Base-by-base conservation (phyloP, 1,284 basidiomycete species). In the Xerocomus amazonicus region DNA sequence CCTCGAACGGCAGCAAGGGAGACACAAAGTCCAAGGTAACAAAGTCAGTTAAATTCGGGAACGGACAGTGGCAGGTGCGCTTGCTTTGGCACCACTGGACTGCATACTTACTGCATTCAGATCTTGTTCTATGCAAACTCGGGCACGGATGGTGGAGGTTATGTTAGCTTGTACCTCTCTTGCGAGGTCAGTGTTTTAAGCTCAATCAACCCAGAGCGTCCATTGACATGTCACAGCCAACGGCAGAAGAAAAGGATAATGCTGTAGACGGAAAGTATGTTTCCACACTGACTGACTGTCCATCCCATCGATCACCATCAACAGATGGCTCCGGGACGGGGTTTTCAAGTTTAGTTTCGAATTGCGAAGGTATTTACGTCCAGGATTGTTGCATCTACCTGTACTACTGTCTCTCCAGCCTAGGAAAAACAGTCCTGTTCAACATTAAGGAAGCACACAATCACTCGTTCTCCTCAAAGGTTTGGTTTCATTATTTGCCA, bases 321-420 rank as follows among this genome's bases (percentile, higher is more conserved):
- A 14, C 40, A 87, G 84, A 68, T 94, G 91, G 91, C 70, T 79
- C 13, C 80, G 91, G n/a, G 85, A 90, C 53, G 91, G 91, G 2
- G 70, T 85, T 17, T 93, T 83, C 71, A 88, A 84, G 61, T 94
- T 94, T 66, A 83, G 79, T 53, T 92, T 94, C 62, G 90, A 92
- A 63, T 74, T 94, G 57, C 80, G 80, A 63, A 84, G 79, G 84
- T 84, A 71, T n/a, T 12, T 17, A 23, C 35, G n/a, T 19, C 19
- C 8, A 16, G 33, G 16, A 5, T 19, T 9, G 3, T 16, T 14
- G 9, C 26, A 32, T 45, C 45, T 19, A 9, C 29, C 37, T 12
- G 27, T 31, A 23, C 9, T 38, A 2, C 43, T 9, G 3, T 42
- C 33, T 14, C 35, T 39, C 42, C 55, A 86, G 81, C 55, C 33